Base-by-base conservation (phyloP, 345 rosid genomes). In the Hibiscus tridactylites region DNA sequence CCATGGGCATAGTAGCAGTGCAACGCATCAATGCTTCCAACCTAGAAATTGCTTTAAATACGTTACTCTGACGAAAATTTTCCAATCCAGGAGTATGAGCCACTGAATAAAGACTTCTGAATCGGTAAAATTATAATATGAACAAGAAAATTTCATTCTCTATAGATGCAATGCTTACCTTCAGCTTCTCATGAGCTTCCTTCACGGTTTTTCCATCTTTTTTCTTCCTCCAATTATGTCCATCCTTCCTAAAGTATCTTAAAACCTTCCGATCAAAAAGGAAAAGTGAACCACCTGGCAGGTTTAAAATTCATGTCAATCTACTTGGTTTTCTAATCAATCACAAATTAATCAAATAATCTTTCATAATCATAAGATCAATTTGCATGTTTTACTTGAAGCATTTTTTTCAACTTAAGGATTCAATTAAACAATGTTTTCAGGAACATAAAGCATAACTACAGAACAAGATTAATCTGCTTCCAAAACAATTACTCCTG, bases 151-250 rank as follows among this genome's bases (percentile, higher is more conserved):
- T 4, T 53, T 53, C 11, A 53, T 17, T 7, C 26, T 53, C 9
- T n/a, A 53, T 17, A 17, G 58, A 6, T 17, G 58, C 58, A 17
- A 17, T 58, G 19, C 79, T 62, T 74, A 87, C 92, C 90, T 90
- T 91, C 95, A 78, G 83, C 87, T 88, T 90, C 84, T 91, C 97
- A 77, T 93, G 93, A 74, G 97, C 97, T 83, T 93, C 98, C 85
- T 81, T 91, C 24, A 91, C 88, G 11, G 92, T 91, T 81, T 92
- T 92, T 39, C 95, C 96, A 80, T 93, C 97, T 62, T 79, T 89
- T 71, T 92, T 92, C 87, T 88, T 92, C 81, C 98, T 88, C 98
- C 98, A 92, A 75, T 82, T 89, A 80, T 90, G 98, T 1, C 93
- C 98, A 77, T 92, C 98, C 83, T 90, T 92, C 71, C 98, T 88